Evolutionary conservation across 306 rosid genomes (phyloP).

Genomic region (Vigna hirtella): DNA sequence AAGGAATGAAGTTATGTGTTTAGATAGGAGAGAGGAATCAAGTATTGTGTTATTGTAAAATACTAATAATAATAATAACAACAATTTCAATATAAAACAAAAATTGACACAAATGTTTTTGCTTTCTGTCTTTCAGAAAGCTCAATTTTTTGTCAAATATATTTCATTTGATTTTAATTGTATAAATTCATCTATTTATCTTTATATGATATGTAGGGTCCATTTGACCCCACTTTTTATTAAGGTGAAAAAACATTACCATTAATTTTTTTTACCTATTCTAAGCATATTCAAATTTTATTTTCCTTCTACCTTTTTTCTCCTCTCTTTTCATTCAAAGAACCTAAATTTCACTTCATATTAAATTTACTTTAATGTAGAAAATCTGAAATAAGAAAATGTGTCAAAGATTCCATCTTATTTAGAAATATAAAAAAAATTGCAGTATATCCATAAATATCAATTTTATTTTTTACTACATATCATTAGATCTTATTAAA

Average conservation of each 20-base stretch:
- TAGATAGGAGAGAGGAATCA: background rate
- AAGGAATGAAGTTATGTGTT: background rate
- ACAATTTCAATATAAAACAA: background rate
- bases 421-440: no score
- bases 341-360: background rate
- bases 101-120: background rate
- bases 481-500: no score
- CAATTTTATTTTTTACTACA: no score
- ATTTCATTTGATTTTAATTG: background rate
- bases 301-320: background rate
- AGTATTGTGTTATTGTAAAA: background rate
- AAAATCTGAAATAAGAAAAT: background rate
- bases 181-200: background rate
- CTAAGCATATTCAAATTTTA: background rate
- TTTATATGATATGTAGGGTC: background rate
- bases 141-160: background rate
- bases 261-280: background rate
- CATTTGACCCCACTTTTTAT: background rate
- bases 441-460: no score
- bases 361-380: background rate
- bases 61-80: background rate
- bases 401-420: no score
- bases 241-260: background rate
- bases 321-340: no score
- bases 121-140: background rate